Evolutionary conservation across 176 grass and related monocot species (phyloP), one percentile per base, ranked within the genome.

Genomic region (Pharus latifolius): DNA sequence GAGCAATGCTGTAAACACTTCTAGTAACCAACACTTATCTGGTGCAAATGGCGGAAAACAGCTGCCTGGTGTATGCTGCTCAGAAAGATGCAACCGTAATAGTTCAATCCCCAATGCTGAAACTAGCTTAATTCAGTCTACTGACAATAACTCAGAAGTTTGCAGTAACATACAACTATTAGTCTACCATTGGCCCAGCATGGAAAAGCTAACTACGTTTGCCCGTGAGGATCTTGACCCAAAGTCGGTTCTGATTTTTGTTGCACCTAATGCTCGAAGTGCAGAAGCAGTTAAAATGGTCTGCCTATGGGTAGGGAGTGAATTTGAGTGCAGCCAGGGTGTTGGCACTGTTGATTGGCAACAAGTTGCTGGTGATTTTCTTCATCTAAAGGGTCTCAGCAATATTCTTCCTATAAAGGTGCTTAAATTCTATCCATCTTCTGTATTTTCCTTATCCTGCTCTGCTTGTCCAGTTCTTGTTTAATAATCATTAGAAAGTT

Each of bases 171-270:
- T 27, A 40, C 78, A 49, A 58, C 65, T 66, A 15, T 45, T 81
- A 75, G 87, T 88, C 5, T 91, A 94, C 82, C 77, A 35, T 7
- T 99, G 96, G 96, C 87, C 96, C 47, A 72, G 63, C 75, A 88
- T 84, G 90, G 96, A 91, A 74, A 85, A 91, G 57, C 59, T 94
- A 59, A 76, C 55, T 62, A 74, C 65, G 51, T 86, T 88, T 31
- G 40, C 82, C 38, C 83, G 18, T 11, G 75, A 86, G 41, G 78
- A 91, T 86, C 76, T 94, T 70, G 95, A 99, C 58, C 65, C 87
- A 2, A 91, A 88, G 73, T 83, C 84, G 28, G 95, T 88, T 82
- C 86, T 91, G 57, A 81, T 99, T 81, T 88, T 94, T 70, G 67
- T 99, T 60, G 66, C 58, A 88, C 64, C 79, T 61, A 75, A 79